Percentiles rank a stretch among this genome's conserved stretches.
These are phyloP conservation scores for Avena atlantica DNA, from an alignment of 176 grass and related monocot genomes.

Conservation along the genomic window DNA sequence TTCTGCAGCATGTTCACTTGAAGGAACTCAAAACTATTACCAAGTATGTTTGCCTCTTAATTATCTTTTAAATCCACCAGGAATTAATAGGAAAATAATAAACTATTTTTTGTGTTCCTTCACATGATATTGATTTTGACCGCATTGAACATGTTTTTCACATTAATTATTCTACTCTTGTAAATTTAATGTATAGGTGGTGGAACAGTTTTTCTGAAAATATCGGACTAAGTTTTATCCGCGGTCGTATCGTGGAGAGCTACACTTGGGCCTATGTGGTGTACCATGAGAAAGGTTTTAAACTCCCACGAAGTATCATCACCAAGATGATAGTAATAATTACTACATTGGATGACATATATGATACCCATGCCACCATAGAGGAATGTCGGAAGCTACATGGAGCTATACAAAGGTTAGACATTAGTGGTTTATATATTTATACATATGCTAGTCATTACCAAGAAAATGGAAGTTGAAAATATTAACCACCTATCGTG, in stretches of 20 bases:
- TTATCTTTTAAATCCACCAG: not conserved
- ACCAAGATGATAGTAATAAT: not conserved
- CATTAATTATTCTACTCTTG: no score
- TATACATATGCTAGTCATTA: no score
- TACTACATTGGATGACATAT: slow-evolving; percentile 35
- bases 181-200: slow-evolving; percentile 19
- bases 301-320: not conserved
- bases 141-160: no score
- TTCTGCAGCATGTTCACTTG: not conserved
- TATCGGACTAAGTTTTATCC: not conserved
- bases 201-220: slow-evolving; percentile 22
- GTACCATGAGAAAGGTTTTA: not conserved
- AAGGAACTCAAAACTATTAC: no score
- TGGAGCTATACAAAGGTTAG: slow-evolving; percentile 42
- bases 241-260: slow-evolving; percentile 10
- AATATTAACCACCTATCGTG: no score
- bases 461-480: no score
- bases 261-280: not conserved
- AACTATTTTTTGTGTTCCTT: no score
- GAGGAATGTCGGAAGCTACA: slow-evolving; percentile 22
- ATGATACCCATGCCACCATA: slow-evolving; percentile 38
- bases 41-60: not conserved
- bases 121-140: no score
- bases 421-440: not conserved
- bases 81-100: not conserved